Conservation (phyloP, 345 rosid genomes). For the Hibiscus syriacus region DNA sequence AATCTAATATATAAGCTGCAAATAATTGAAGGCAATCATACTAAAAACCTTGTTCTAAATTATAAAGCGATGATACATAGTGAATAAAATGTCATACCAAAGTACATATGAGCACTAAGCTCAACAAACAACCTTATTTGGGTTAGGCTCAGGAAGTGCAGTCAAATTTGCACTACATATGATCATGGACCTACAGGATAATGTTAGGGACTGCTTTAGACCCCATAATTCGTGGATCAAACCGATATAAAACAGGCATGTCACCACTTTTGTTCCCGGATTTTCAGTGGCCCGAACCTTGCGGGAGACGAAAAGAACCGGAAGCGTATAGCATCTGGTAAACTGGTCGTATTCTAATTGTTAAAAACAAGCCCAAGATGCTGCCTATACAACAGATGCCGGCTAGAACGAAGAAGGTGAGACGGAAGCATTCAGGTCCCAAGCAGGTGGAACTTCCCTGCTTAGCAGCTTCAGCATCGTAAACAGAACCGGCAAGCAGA, state of each 20-base stretch:
- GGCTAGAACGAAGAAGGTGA: conserved; percentile 68
- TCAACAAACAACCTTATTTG: background rate
- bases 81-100: background rate
- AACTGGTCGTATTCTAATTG: conserved; percentile 67
- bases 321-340: conserved; percentile 77
- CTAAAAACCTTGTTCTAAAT: too few relatives aligned
- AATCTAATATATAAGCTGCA: too few relatives aligned
- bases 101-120: background rate
- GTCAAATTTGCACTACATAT: background rate
- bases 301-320: conserved; percentile 59
- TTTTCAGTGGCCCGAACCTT: conserved; percentile 28
- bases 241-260: conserved; percentile 1
- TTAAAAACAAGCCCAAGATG: conserved; percentile 52
- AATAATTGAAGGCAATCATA: too few relatives aligned
- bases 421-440: conserved; percentile 41
- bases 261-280: background rate
- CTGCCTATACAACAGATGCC: conserved; percentile 63
- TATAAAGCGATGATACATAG: background rate
- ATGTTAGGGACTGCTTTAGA: background rate
- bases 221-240: background rate
- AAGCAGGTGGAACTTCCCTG: conserved; percentile 21
- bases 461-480: conserved; percentile 72
- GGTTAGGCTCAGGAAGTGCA: background rate
- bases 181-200: background rate
- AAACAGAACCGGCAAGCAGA: conserved; percentile 60